phyloP scores from a whole-genome alignment of 106 monocot genomes.

The Apostasia ramifera region DNA sequence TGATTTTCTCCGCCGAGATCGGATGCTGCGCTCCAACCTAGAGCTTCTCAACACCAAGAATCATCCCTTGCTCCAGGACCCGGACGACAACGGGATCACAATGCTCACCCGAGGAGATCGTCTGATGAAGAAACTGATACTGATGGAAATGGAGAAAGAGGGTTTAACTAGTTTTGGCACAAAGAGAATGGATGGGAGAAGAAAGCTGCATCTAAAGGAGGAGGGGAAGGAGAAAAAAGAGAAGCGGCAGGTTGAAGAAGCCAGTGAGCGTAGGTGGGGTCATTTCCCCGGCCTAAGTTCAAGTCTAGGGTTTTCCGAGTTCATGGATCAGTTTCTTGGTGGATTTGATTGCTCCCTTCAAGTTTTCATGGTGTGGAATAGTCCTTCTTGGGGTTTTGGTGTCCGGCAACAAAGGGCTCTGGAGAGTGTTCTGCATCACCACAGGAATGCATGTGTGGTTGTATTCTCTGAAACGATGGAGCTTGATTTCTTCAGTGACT shows the following conservation, averaged over 20 bases:
- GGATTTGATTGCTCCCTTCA: conserved; percentile 29
- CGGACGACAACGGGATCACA: conserved; percentile 40
- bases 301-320: conserved; percentile 47
- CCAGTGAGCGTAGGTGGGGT: conserved; percentile 53
- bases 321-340: conserved; percentile 59
- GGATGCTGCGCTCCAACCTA: conserved; percentile 64
- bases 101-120: conserved; percentile 58
- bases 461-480: conserved; percentile 87
- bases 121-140: conserved; percentile 47
- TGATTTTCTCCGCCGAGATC: conserved; percentile 67
- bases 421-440: conserved; percentile 81
- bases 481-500: conserved; percentile 71
- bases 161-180: background rate
- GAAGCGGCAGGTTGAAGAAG: conserved; percentile 10
- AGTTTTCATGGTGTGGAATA: conserved; percentile 98
- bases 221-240: conserved; percentile 2
- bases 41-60: conserved; percentile 71
- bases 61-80: conserved; percentile 88
- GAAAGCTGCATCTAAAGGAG: conserved; percentile 15
- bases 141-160: conserved; percentile 55
- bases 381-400: conserved; percentile 78
- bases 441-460: conserved; percentile 77
- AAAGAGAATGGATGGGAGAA: conserved; percentile 28
- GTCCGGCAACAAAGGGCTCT: conserved; percentile 74
- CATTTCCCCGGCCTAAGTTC: conserved; percentile 66